phyloP scores from a whole-genome alignment of 208 protist species.

The Leishmania tarentolae region DNA sequence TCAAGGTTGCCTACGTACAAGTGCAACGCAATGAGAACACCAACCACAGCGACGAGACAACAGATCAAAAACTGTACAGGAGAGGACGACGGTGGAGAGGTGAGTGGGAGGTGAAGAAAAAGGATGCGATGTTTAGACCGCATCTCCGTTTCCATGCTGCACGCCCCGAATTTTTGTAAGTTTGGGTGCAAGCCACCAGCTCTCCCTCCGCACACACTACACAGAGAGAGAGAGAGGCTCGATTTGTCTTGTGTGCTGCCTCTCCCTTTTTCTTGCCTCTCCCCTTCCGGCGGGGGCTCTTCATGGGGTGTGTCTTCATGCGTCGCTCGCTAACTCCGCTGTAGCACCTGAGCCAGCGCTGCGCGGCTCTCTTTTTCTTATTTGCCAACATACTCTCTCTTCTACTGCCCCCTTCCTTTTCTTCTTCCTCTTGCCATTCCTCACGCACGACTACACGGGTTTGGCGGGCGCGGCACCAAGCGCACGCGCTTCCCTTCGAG shows the following conservation, averaged over 20 bases:
- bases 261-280: background rate
- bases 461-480: background rate
- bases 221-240: background rate
- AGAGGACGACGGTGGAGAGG: background rate
- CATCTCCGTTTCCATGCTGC: background rate
- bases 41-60: background rate
- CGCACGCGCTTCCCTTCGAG: background rate
- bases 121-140: background rate
- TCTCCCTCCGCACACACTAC: background rate
- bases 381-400: background rate
- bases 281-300: background rate
- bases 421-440: background rate
- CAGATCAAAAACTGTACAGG: background rate
- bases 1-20: background rate
- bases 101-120: background rate
- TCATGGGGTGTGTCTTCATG: background rate
- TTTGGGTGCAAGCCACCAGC: background rate
- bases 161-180: background rate
- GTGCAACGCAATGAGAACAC: background rate
- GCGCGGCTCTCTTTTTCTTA: background rate
- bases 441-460: background rate
- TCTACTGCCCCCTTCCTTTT: background rate
- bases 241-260: background rate
- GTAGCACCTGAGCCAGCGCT: background rate
- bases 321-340: background rate